Evolutionary conservation across 805 yeast species (phyloP).

Genomic region (Pichia thaimueangensis): DNA sequence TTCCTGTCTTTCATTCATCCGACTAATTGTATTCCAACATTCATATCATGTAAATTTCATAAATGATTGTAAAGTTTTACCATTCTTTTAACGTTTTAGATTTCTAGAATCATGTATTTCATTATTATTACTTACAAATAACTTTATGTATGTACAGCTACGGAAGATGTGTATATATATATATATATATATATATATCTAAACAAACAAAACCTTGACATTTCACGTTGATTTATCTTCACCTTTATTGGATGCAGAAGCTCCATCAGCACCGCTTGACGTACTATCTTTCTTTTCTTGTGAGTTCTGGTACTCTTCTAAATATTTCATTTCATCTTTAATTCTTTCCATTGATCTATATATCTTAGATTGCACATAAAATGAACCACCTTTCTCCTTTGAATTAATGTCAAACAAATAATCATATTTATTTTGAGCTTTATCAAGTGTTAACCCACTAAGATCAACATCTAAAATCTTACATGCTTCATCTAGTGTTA

Average conservation of each 20-base stretch:
- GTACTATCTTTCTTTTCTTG: constrained; percentile 12
- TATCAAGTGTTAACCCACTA: constrained; percentile 46
- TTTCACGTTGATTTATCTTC: constrained; percentile 4
- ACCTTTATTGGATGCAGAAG: not conserved
- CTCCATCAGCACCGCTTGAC: not conserved
- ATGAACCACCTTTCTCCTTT: constrained; percentile 93
- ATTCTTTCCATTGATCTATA: constrained; percentile 91
- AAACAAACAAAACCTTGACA: no score
- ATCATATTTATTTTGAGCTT: constrained; percentile 63
- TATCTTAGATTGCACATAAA: constrained; percentile 88
- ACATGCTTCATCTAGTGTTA: constrained; percentile 82
- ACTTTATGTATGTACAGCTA: not conserved
- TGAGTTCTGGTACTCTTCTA: constrained; percentile 37
- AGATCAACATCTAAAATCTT: constrained; percentile 80
- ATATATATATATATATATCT: no score
- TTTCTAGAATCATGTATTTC: no score
- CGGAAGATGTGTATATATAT: no score
- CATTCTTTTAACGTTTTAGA: no score
- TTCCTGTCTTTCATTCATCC: constrained; percentile 31
- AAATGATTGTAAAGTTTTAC: no score
- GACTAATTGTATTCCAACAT: constrained; percentile 52
- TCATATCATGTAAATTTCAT: no score
- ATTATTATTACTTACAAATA: no score
- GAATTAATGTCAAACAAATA: constrained; percentile 84
- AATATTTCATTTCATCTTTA: constrained; percentile 64